These are phyloP conservation scores for Trichoderma orchidacearum DNA, from an alignment of 495 filamentous ascomycete genomes.

Conservation along the genomic window DNA sequence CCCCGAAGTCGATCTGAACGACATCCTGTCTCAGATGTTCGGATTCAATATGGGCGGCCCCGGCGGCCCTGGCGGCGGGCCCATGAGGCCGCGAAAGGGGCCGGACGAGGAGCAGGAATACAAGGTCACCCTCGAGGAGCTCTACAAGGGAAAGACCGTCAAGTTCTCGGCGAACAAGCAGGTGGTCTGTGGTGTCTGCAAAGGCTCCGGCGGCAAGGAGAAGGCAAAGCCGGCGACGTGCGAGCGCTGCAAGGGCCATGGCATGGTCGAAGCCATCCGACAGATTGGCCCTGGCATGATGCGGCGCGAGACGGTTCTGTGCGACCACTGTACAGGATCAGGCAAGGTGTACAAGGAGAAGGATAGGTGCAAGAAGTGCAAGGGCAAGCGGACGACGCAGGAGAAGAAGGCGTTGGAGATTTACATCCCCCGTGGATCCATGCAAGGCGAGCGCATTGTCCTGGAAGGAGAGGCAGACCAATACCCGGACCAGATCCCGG, in stretches of 20 bases:
- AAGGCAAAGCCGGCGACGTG: conserved; percentile 80
- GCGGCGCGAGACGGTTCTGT: conserved; percentile 58
- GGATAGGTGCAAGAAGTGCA: conserved; percentile 97
- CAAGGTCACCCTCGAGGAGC: conserved; percentile 76
- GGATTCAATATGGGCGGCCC: conserved; percentile 58
- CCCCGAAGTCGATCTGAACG: conserved; percentile 69
- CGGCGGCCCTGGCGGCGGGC: conserved; percentile 30
- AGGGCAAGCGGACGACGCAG: conserved; percentile 67
- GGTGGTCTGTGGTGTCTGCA: conserved; percentile 73
- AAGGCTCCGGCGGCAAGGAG: conserved; percentile 82
- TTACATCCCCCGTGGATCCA: conserved; percentile 83
- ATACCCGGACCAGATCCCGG: conserved; percentile 76
- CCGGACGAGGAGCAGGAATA: conserved; percentile 81
- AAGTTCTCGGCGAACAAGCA: conserved; percentile 92
- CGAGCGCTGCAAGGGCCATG: conserved; percentile 66
- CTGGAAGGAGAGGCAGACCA: conserved; percentile 94
- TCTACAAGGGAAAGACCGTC: conserved; percentile 97
- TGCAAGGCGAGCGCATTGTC: conserved; percentile 79
- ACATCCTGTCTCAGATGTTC: conserved; percentile 90
- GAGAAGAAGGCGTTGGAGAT: conserved; percentile 90
- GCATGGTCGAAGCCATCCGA: conserved; percentile 55
- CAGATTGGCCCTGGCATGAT: conserved; percentile 71
- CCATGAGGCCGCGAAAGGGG: conserved; percentile 53
- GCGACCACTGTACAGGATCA: conserved; percentile 65
- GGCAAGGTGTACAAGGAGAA: conserved; percentile 83